Base-by-base conservation (phyloP, 108 stramenopile species). In the Mediolabrus comicus region DNA sequence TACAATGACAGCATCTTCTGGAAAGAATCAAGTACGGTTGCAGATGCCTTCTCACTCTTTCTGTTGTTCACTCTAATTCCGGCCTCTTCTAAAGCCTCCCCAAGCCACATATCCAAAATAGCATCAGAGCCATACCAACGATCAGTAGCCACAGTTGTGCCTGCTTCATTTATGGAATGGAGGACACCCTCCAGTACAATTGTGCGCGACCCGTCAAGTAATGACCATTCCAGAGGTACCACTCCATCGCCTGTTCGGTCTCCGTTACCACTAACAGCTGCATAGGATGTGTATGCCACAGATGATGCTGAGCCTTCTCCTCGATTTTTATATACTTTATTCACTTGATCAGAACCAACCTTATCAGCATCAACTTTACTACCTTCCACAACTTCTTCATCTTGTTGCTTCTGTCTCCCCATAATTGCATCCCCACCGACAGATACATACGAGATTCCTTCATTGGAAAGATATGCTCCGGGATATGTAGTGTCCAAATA, bases 91-190 rank as follows among this genome's bases (percentile, higher is more conserved):
- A 77, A 65, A 14, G 75, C 68, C 26, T 69, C 75, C n/a, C 19
- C 43, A 59, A 77, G 25, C 96, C 96, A 97, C 57, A 57, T 72
- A 82, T 92, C 91, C 41, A 97, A 51, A 8, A 94, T 72, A 4
- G 54, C 78, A 11, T 88, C 88, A 13, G 86, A 68, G 29, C 96
- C 96, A 73, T 97, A 97, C 96, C 94, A 95, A 31, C 81, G 26
- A 32, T 90, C 91, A 29, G 83, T 87, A 10, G 85, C 83, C 4
- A 82, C 11, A 7, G 87, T 85, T n/a, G 87, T 89, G 3, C 84
- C 88, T 11, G 92, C 77, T 68, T 83, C 87, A 71, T 96, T 94
- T 65, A 96, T 94, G 38, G 89, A 89, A 58, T 96, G 96, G 28
- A 94, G 53, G 12, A 95, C 94, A 59, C 85, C 84, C 7, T 90